Evolutionary conservation across 441 rosid species (phyloP).

Genomic region (Capsella rubella): DNA sequence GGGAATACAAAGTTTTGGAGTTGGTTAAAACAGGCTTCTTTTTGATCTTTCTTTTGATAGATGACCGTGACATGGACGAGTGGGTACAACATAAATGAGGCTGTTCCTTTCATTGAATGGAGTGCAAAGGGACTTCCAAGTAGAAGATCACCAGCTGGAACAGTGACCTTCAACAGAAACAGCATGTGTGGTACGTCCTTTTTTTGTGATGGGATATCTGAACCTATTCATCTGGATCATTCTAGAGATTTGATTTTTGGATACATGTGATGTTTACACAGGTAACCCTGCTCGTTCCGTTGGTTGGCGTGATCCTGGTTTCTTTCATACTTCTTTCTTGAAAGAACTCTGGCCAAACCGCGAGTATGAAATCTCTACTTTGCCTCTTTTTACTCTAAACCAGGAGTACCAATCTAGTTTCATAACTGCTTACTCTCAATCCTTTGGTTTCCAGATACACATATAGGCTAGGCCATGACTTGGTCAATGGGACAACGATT

Average conservation of each 20-base stretch:
- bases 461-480: constrained; percentile 78
- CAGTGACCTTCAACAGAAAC: constrained; percentile 68
- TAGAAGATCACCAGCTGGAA: constrained; percentile 81
- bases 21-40: constrained; percentile 6
- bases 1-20: neutral
- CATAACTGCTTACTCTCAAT: neutral
- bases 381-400: neutral
- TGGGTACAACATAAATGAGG: constrained; percentile 79
- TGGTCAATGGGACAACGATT: constrained; percentile 54
- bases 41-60: constrained; percentile 51
- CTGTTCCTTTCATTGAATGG: constrained; percentile 84
- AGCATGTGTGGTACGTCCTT: constrained; percentile 88
- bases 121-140: constrained; percentile 55
- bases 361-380: constrained; percentile 42
- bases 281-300: constrained; percentile 89
- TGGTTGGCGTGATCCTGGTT: constrained; percentile 99
- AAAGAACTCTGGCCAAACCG: constrained; percentile 91
- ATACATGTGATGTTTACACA: constrained; percentile 35
- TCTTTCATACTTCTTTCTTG: constrained; percentile 87
- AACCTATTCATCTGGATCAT: constrained; percentile 17
- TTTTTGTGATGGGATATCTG: constrained; percentile 2
- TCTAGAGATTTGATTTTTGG: constrained; percentile 6
- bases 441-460: constrained; percentile 58
- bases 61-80: constrained; percentile 98
- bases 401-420: neutral